A percentile compares a stretch with the other conserved stretches of the same genome.
phyloP scores from a whole-genome alignment of 306 rosid genomes.

The Castanospermum australe region DNA sequence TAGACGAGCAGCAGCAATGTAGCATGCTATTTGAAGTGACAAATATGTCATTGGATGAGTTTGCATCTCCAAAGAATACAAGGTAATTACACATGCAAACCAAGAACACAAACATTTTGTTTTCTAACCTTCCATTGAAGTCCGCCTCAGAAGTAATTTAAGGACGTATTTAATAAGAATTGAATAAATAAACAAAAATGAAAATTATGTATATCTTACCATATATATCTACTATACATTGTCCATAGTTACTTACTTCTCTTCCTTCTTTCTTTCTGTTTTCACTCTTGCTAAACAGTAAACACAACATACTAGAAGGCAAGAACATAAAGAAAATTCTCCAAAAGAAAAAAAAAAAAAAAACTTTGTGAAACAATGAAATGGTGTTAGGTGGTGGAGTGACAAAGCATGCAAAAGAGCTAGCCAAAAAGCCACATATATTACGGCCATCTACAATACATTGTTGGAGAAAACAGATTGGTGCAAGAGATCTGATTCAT shows the following conservation, averaged over 20 bases:
- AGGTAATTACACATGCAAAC: not conserved
- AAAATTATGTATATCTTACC: not conserved
- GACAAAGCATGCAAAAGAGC: not conserved
- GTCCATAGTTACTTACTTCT: not conserved
- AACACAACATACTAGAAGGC: not conserved
- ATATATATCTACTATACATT: not conserved
- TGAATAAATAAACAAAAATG: not conserved
- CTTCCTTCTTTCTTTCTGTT: not conserved
- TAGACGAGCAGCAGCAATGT: not conserved
- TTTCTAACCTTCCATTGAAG: not conserved
- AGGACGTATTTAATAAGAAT: not conserved
- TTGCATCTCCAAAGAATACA: not conserved
- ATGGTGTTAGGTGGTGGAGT: not conserved
- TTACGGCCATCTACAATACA: not conserved
- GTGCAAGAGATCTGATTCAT: not conserved
- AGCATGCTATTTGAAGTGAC: constrained; percentile 9
- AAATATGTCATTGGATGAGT: not conserved
- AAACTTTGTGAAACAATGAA: not conserved
- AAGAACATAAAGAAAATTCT: not conserved
- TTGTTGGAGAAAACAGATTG: constrained; percentile 8
- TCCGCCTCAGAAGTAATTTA: not conserved
- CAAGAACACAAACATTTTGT: not conserved
- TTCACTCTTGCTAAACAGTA: not conserved
- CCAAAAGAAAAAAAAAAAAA: not conserved
- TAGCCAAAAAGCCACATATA: not conserved